Conservation (phyloP, 1,284 basidiomycete species). For the Ustilago lituana region DNA sequence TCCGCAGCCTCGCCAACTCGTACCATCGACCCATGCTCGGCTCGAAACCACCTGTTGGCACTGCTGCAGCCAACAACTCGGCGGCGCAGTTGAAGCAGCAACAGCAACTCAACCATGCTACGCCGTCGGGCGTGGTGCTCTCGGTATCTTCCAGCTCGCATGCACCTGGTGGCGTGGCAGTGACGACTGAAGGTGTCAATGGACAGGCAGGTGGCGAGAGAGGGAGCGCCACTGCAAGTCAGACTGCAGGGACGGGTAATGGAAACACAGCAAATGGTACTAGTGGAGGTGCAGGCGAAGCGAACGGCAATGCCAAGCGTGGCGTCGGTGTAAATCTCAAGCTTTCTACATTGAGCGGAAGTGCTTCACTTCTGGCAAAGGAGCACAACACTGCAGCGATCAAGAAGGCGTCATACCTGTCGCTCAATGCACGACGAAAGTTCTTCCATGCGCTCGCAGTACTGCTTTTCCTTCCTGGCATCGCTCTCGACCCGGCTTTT, state of each 20-base stretch:
- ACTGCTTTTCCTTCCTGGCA: conserved; percentile 92
- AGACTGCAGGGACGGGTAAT: background rate
- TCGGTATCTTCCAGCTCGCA: conserved; percentile 24
- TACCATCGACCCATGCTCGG: conserved; percentile 34
- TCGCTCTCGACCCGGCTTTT: conserved; percentile 92
- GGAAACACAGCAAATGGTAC: conserved; percentile 4
- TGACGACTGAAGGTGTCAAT: conserved; percentile 11
- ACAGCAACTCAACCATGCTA: conserved; percentile 23
- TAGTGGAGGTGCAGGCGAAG: conserved; percentile 7
- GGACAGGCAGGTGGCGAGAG: conserved; percentile 6
- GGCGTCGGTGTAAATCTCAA: conserved; percentile 27
- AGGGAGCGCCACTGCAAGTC: background rate
- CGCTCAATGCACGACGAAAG: conserved; percentile 93
- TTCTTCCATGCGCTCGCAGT: conserved; percentile 97
- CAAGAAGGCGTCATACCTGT: conserved; percentile 69
- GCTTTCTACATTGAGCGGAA: conserved; percentile 31
- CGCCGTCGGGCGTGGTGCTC: conserved; percentile 8
- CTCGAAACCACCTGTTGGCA: conserved; percentile 8
- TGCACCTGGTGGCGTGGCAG: conserved; percentile 34
- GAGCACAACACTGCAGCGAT: conserved; percentile 44
- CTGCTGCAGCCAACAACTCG: conserved; percentile 16
- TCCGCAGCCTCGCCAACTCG: conserved; percentile 37
- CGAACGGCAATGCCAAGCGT: conserved; percentile 13
- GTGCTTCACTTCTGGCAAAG: conserved; percentile 36
- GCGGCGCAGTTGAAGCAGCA: conserved; percentile 28